Percentiles rank a stretch among this genome's conserved stretches.
phyloP scores from a whole-genome alignment of 768 basidiomycete genomes.

The Fibroporia radiculosa region DNA sequence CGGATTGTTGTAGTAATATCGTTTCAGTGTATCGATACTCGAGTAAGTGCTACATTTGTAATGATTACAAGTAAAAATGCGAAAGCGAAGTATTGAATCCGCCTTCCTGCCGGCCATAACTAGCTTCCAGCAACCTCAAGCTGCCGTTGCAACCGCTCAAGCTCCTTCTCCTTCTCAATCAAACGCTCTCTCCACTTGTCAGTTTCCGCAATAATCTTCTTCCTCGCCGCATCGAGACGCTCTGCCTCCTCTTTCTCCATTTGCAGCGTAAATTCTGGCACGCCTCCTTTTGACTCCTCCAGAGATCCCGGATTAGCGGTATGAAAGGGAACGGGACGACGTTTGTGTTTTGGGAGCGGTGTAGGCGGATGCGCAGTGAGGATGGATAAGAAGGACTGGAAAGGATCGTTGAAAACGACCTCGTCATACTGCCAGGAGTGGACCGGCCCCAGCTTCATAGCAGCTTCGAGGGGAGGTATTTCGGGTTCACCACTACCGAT shows the following conservation, averaged over 20 bases:
- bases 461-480: slow-evolving; percentile 58
- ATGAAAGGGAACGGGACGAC: slow-evolving; percentile 66
- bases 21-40: background rate
- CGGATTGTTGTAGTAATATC: background rate
- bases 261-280: slow-evolving; percentile 75
- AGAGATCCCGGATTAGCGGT: slow-evolving; percentile 44
- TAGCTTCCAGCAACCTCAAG: slow-evolving; percentile 10
- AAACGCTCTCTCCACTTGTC: slow-evolving; percentile 61
- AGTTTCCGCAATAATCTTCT: slow-evolving; percentile 65
- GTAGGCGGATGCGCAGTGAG: slow-evolving; percentile 81
- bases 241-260: slow-evolving; percentile 89
- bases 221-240: slow-evolving; percentile 68
- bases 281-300: slow-evolving; percentile 54
- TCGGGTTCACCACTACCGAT: slow-evolving; percentile 59
- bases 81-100: too few relatives aligned
- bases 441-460: slow-evolving; percentile 67
- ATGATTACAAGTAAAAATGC: too few relatives aligned
- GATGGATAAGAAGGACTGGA: slow-evolving; percentile 74
- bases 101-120: too few relatives aligned
- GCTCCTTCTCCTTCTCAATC: slow-evolving; percentile 77
- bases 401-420: slow-evolving; percentile 92
- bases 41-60: background rate
- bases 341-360: slow-evolving; percentile 56
- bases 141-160: slow-evolving; percentile 60
- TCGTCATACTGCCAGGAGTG: slow-evolving; percentile 99